Conservation (phyloP, 371 early-diverging fungal species). For the Dichotomocladium elegans region DNA sequence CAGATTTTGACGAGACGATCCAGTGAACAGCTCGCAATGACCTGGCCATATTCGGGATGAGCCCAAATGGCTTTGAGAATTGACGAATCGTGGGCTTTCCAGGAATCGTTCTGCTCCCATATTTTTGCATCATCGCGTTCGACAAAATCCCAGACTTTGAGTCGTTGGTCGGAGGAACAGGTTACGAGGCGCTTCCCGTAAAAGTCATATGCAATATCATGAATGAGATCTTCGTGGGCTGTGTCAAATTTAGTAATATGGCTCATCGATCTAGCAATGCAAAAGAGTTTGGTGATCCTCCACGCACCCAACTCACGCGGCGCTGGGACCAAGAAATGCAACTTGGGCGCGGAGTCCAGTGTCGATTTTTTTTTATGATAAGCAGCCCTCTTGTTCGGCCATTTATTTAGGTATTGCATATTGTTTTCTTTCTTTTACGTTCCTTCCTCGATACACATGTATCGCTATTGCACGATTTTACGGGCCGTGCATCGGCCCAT, state of each 20-base stretch:
- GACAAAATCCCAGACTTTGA: conserved; percentile 89
- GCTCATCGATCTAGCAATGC: no score
- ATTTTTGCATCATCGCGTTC: conserved; percentile 53
- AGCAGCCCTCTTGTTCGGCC: no score
- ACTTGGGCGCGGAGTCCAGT: no score
- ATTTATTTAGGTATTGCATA: no score
- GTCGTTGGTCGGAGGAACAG: conserved; percentile 86
- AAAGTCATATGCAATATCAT: conserved; percentile 87
- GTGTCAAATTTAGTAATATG: conserved; percentile 60
- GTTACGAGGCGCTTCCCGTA: conserved; percentile 89
- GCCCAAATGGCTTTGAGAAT: conserved; percentile 86
- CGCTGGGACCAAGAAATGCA: no score
- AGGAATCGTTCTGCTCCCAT: conserved; percentile 84
- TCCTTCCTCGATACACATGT: neutral
- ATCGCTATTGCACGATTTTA: neutral
- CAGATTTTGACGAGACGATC: conserved; percentile 89
- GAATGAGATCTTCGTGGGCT: conserved; percentile 91
- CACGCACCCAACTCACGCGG: no score
- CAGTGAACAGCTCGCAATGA: conserved; percentile 89
- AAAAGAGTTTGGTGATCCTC: no score
- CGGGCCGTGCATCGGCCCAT: neutral
- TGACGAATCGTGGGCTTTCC: conserved; percentile 90
- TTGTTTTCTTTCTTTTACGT: neutral
- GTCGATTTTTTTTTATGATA: no score
- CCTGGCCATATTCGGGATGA: conserved; percentile 91